Percentiles rank a stretch among this genome's conserved stretches.
Conservation (phyloP, 768 basidiomycete genomes). For the Lentinula raphanica region DNA sequence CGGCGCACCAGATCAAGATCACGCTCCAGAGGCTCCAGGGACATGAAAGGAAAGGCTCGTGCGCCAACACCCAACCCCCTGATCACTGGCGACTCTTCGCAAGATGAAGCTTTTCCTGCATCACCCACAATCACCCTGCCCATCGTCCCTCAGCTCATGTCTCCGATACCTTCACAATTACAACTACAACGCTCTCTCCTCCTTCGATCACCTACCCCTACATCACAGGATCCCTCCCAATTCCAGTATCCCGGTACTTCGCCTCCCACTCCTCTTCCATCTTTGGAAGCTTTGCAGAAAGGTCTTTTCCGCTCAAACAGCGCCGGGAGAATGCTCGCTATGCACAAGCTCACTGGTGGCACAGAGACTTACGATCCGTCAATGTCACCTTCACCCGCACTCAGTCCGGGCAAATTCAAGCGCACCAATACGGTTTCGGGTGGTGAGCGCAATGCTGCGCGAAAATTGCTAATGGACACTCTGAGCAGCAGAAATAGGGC, state of each 20-base stretch:
- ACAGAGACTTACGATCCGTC: conserved; percentile 55
- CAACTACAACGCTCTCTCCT: conserved; percentile 44
- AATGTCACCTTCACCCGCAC: conserved; percentile 53
- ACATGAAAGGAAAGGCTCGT: conserved; percentile 60
- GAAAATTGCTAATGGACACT: conserved; percentile 60
- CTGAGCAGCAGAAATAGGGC: conserved; percentile 47
- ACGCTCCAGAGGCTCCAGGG: conserved; percentile 71
- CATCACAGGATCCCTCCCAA: conserved; percentile 48
- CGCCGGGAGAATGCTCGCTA: conserved; percentile 74
- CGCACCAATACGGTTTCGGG: conserved; percentile 83
- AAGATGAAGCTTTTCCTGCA: conserved; percentile 48
- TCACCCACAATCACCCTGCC: conserved; percentile 30
- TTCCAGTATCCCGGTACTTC: conserved; percentile 58
- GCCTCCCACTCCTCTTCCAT: conserved; percentile 65
- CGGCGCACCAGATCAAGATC: conserved; percentile 76
- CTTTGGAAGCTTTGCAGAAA: conserved; percentile 72
- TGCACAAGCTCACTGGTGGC: conserved; percentile 82
- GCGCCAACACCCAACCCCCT: conserved; percentile 37
- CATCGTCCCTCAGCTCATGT: conserved; percentile 34
- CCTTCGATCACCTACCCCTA: conserved; percentile 41
- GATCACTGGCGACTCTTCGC: conserved; percentile 64
- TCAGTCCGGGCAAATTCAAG: conserved; percentile 35
- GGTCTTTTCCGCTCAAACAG: conserved; percentile 89
- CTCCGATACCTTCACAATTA: conserved; percentile 50
- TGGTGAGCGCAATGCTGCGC: conserved; percentile 70